Evolutionary conservation across 352 stramenopile genomes (phyloP).

Genomic region (Pseudoperonospora humuli): DNA sequence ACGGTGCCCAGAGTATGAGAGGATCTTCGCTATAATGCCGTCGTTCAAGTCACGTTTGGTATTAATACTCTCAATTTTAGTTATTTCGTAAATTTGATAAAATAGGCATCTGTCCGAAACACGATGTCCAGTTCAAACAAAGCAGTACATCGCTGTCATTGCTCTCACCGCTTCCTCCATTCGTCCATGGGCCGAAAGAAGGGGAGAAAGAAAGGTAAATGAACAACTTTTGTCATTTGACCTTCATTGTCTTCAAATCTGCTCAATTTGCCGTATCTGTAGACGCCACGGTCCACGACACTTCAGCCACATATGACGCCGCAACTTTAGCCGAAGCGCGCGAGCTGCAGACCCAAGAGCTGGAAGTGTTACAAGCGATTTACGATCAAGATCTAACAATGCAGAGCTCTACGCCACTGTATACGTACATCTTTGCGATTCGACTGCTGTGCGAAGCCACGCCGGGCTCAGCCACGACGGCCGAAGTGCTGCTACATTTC

Average conservation of each 20-base stretch:
- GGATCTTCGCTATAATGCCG: too few relatives aligned
- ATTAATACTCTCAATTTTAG: too few relatives aligned
- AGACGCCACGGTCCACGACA: conserved; percentile 12
- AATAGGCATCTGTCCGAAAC: too few relatives aligned
- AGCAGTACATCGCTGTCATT: too few relatives aligned
- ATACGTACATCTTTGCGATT: conserved; percentile 80
- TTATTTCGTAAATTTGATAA: neutral
- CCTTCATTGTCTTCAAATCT: neutral
- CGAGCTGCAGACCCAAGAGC: conserved; percentile 68
- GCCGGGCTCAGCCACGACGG: conserved; percentile 29
- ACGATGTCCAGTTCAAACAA: too few relatives aligned
- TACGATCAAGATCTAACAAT: conserved; percentile 64
- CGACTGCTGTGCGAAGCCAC: conserved; percentile 49
- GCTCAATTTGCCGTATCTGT: neutral
- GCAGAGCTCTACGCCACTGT: conserved; percentile 71
- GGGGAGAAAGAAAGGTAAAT: conserved; percentile 54
- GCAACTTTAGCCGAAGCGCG: conserved; percentile 38
- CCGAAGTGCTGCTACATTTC: conserved; percentile 69
- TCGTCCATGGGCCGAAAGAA: conserved; percentile 70
- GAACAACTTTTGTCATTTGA: neutral
- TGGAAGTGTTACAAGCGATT: conserved; percentile 78
- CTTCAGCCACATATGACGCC: conserved; percentile 24
- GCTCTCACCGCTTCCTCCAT: neutral
- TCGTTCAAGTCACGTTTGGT: too few relatives aligned
- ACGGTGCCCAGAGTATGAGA: too few relatives aligned